These are phyloP conservation scores for Aspergillus persii DNA, from an alignment of 2,329 filamentous ascomycete genomes.

Conservation along the genomic window DNA sequence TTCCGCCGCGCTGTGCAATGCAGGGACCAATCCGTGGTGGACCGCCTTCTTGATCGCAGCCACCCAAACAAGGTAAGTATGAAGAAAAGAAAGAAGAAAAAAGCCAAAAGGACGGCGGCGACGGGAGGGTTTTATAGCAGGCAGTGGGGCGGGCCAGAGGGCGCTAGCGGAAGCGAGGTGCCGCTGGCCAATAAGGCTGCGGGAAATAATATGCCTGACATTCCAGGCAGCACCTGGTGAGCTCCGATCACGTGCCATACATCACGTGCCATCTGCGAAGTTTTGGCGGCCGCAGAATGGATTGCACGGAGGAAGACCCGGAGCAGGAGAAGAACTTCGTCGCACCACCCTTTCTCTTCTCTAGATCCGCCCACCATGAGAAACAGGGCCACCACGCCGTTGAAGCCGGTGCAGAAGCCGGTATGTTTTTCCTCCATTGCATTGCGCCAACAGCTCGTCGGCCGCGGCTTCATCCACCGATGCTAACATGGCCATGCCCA, in stretches of 20 bases:
- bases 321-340: not conserved
- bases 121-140: conserved; percentile 31
- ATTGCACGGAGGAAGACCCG: not conserved
- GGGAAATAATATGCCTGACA: not conserved
- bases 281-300: conserved; percentile 30
- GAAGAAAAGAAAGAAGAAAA: conserved; percentile 46
- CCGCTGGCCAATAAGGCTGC: conserved; percentile 10
- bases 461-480: conserved; percentile 2
- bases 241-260: conserved; percentile 1
- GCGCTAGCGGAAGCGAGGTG: conserved; percentile 34
- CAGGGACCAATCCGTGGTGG: conserved; percentile 50
- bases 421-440: conserved; percentile 22
- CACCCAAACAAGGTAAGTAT: conserved; percentile 54
- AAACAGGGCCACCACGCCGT: conserved; percentile 43
- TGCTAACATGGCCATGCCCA: conserved; percentile 3
- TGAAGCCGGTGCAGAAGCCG: conserved; percentile 41
- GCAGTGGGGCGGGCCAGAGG: not conserved
- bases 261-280: conserved; percentile 32
- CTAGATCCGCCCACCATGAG: conserved; percentile 39
- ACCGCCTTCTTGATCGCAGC: conserved; percentile 47
- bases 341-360: conserved; percentile 4
- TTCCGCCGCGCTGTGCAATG: conserved; percentile 59
- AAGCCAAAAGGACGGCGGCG: conserved; percentile 18
- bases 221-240: not conserved
- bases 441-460: not conserved